Conservation (phyloP, 2,329 filamentous ascomycete genomes). For the Chaetothyriales sp. region DNA sequence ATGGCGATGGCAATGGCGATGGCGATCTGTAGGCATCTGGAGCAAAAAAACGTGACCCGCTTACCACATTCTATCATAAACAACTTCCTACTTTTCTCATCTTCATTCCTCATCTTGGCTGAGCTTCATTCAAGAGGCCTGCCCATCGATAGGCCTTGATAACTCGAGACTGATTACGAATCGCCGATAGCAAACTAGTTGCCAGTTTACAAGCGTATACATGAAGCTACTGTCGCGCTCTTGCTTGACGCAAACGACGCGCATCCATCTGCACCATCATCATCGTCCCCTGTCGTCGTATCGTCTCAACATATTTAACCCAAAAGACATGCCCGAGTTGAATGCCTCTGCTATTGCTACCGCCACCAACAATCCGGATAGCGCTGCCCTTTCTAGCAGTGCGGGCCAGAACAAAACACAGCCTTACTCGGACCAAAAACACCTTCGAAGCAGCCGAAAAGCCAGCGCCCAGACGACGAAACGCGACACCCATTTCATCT, state of each 20-base stretch:
- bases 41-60: background rate
- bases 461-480: background rate
- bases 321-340: background rate
- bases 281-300: background rate
- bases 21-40: background rate
- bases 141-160: too few species aligned
- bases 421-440: background rate
- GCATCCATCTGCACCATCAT: background rate
- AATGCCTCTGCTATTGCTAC: background rate
- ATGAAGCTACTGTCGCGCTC: background rate
- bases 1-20: background rate
- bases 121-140: too few species aligned
- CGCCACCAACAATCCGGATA: background rate
- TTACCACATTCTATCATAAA: background rate
- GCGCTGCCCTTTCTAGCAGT: background rate
- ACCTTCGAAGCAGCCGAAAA: background rate
- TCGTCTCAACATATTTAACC: background rate
- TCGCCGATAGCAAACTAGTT: too few species aligned
- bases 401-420: background rate
- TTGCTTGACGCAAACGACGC: background rate
- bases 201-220: background rate
- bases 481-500: conserved; percentile 31
- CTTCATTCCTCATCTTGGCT: background rate
- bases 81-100: background rate
- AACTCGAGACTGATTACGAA: too few species aligned